These are phyloP conservation scores for Solanum paucissectum DNA, from an alignment of 257 asterid species.

Conservation along the genomic window DNA sequence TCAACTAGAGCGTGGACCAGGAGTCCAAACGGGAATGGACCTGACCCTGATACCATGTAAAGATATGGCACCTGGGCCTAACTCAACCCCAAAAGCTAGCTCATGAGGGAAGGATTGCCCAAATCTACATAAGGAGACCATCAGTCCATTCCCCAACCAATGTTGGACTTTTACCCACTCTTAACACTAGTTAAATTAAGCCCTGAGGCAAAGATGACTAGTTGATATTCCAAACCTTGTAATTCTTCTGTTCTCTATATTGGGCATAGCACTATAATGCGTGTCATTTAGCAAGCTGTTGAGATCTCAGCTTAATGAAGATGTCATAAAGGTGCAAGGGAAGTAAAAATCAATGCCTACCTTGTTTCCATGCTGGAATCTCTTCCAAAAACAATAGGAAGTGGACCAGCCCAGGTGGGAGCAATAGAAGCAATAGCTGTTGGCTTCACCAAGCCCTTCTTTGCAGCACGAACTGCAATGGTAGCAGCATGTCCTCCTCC, in stretches of 20 bases:
- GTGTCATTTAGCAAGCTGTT: neutral
- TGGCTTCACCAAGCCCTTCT: slow-evolving; percentile 66
- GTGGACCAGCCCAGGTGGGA: slow-evolving; percentile 99
- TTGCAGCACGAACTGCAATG: slow-evolving; percentile 71
- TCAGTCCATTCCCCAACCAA: too few species aligned
- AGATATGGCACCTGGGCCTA: too few species aligned
- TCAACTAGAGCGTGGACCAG: too few species aligned
- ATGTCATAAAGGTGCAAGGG: neutral
- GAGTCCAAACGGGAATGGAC: too few species aligned
- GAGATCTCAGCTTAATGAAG: neutral
- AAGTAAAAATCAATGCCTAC: slow-evolving; percentile 20
- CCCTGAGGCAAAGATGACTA: neutral
- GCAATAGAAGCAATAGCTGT: slow-evolving; percentile 88
- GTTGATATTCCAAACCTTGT: neutral
- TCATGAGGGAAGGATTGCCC: too few species aligned
- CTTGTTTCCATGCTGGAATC: slow-evolving; percentile 86
- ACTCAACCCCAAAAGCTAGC: too few species aligned
- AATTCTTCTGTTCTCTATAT: neutral
- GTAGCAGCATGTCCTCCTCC: slow-evolving; percentile 99
- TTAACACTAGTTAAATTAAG: neutral
- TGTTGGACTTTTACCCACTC: too few species aligned
- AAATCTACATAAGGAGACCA: too few species aligned
- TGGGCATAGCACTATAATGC: neutral
- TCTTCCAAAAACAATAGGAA: slow-evolving; percentile 84
- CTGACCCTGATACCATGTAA: too few species aligned